Evolutionary conservation across 2,329 filamentous ascomycete species (phyloP), one percentile per base, ranked within the genome.

Genomic region (Xylariaceae sp.): DNA sequence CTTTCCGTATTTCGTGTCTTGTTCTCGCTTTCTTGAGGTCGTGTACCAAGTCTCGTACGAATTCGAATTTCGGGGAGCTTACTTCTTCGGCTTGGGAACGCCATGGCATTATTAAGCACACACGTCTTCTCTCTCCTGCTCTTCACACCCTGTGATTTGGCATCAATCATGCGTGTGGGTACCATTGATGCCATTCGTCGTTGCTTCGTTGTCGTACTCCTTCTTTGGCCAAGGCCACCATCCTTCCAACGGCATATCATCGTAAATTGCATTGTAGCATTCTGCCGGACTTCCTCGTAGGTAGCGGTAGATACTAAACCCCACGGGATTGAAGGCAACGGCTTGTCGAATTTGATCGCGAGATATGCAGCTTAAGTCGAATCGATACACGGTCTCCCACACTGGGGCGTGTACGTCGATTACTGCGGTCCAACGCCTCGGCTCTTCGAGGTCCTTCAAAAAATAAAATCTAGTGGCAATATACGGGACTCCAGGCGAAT

Each of bases 191-290:
- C n/a, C n/a, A n/a, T 27, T 7, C 22, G 22, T 7, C 22, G 22
- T 27, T 27, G 22, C 22, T 5, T 27, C 7, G 22, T 7, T 27
- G 22, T 27, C 22, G 22, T 4, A 27, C 15, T 36, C 33, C 33
- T 36, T 36, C 33, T 15, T 36, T 14, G 55, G 53, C 52, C 55
- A 59, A 27, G 54, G 55, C 55, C 57, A 57, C 47, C 45, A 49
- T 35, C 55, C 57, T 38, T 49, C 18, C 40, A 57, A 33, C 3
- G 47, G 51, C 48, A 51, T 57, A 35, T 53, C 41, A 31, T 54
- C 53, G 44, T 57, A 57, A 14, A 56, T 53, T 9, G 35, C 36
- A 43, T 55, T 57, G 39, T 47, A 52, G 17, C 19, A 17, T 7
- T 18, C 1, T 17, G 32, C 7, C 12, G 47, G 49, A 7, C 18